These are phyloP conservation scores for Tilletiopsis washingtonensis DNA, from an alignment of 1,284 basidiomycete species.

Conservation along the genomic window DNA sequence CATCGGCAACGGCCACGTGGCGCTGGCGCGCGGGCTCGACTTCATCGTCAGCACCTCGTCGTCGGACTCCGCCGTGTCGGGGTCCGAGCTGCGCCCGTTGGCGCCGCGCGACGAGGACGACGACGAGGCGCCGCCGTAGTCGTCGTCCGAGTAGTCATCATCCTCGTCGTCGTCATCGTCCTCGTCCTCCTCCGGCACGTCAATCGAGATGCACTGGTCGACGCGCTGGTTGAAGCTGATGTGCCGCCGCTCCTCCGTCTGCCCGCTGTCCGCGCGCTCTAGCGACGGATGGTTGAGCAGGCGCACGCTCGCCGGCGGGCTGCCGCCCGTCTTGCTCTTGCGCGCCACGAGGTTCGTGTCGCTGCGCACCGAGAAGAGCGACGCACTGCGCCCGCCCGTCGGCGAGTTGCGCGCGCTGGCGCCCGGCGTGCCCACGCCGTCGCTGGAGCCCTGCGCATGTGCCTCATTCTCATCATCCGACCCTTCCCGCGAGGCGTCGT, in stretches of 20 bases:
- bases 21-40: constrained; percentile 23
- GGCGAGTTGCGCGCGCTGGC: neutral
- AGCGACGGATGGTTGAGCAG: constrained; percentile 3
- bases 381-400: neutral
- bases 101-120: neutral
- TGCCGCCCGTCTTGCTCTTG: constrained; percentile 14
- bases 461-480: constrained; percentile 39
- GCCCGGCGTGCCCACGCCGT: neutral
- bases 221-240: constrained; percentile 98
- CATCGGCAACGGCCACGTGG: constrained; percentile 5
- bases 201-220: constrained; percentile 92
- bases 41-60: constrained; percentile 48
- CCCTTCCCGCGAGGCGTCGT: constrained; percentile 28
- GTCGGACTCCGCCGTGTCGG: constrained; percentile 6
- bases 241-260: constrained; percentile 56
- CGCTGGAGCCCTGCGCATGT: constrained; percentile 9
- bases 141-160: constrained; percentile 53
- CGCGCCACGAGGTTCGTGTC: constrained; percentile 27
- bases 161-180: constrained; percentile 47
- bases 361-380: constrained; percentile 27
- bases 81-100: neutral
- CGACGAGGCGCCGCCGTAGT: constrained; percentile 10
- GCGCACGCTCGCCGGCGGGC: constrained; percentile 11
- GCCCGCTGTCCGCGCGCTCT: constrained; percentile 2
- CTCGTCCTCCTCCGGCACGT: constrained; percentile 42